Evolutionary conservation across 23 red algal genomes (phyloP).

Genomic region (Gracilaria vermiculophylla): DNA sequence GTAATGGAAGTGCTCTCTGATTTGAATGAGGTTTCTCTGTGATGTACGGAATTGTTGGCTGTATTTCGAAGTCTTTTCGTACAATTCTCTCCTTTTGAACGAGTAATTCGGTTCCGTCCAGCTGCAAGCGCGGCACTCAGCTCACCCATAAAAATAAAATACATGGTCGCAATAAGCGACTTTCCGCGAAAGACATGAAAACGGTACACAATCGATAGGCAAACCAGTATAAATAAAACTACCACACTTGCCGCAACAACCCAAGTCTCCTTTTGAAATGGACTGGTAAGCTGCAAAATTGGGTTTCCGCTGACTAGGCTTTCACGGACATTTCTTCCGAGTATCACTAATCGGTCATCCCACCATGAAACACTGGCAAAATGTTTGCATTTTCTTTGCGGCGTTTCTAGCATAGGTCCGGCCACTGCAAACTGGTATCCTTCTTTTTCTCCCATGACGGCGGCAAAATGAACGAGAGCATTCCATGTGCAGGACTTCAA

Average conservation of each 20-base stretch:
- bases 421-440: not conserved
- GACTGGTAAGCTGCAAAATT: constrained; percentile 1
- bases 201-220: not conserved
- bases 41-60: too few species aligned
- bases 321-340: not conserved
- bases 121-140: not conserved
- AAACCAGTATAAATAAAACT: constrained; percentile 3
- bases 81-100: not conserved
- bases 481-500: constrained; percentile 12
- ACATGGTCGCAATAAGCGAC: constrained; percentile 8
- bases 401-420: constrained; percentile 23
- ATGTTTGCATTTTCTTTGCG: constrained; percentile 6
- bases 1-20: not conserved
- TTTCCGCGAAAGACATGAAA: not conserved
- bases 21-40: too few species aligned
- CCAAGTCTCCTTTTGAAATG: constrained; percentile 26
- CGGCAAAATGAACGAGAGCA: not conserved
- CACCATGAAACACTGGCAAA: constrained; percentile 12
- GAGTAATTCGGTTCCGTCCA: not conserved
- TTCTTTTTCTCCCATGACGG: not conserved
- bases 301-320: not conserved
- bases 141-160: constrained; percentile 28
- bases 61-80: not conserved
- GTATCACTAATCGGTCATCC: not conserved
- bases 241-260: not conserved